A percentile compares a stretch with the other conserved stretches of the same genome.
Evolutionary conservation across 768 basidiomycete genomes (phyloP).

Genomic region (Sporobolomyces phaffii): DNA sequence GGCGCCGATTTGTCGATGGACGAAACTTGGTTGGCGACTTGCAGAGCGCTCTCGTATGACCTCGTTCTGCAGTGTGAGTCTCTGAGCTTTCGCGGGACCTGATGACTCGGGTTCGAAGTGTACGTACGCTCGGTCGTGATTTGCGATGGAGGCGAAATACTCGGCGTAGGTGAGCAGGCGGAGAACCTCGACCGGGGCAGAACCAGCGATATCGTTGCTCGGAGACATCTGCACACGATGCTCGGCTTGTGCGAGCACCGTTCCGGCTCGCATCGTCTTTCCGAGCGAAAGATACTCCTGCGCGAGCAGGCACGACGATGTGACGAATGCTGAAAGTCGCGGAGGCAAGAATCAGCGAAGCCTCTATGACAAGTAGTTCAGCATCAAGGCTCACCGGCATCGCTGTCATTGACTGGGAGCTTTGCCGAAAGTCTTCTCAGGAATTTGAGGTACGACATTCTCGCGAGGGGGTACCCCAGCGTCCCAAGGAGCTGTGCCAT

Average conservation of each 20-base stretch:
- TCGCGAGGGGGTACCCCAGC: conserved; percentile 60
- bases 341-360: background rate
- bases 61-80: too few relatives aligned
- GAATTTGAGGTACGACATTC: conserved; percentile 62
- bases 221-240: too few relatives aligned
- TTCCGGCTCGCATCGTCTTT: conserved; percentile 60
- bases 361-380: too few relatives aligned
- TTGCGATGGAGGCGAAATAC: conserved; percentile 58
- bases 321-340: conserved; percentile 54
- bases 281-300: conserved; percentile 75
- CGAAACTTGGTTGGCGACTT: conserved; percentile 50
- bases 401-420: conserved; percentile 41
- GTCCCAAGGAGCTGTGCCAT: conserved; percentile 59
- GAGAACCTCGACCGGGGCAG: conserved; percentile 52
- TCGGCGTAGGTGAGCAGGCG: conserved; percentile 65
- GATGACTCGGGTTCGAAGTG: too few relatives aligned
- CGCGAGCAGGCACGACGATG: conserved; percentile 64
- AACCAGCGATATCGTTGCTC: conserved; percentile 44
- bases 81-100: too few relatives aligned
- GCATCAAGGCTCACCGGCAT: conserved; percentile 24
- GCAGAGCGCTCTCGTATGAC: conserved; percentile 35
- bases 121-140: conserved; percentile 57
- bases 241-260: conserved; percentile 60
- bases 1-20: conserved; percentile 54
- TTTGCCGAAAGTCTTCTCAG: conserved; percentile 53